Evolutionary conservation across 371 early-diverging fungal genomes (phyloP).

Genomic region (Choanephora cucurbitarum): DNA sequence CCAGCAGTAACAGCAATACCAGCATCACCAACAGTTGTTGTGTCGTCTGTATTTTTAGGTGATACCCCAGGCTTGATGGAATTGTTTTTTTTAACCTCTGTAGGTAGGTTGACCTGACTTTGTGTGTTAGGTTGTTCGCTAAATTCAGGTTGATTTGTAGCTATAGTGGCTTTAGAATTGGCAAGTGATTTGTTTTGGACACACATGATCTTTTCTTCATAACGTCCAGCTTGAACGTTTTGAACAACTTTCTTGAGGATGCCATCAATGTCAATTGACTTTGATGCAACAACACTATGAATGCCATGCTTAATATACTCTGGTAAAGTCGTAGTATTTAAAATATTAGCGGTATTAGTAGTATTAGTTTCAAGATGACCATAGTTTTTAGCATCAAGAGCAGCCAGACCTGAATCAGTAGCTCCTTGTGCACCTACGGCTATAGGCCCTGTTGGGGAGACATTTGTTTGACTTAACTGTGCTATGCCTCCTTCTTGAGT

Average conservation of each 20-base stretch:
- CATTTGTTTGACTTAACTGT: not conserved
- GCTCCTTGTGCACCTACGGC: not conserved
- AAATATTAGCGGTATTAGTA: not conserved
- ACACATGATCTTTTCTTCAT: not conserved
- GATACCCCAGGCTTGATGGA: not conserved
- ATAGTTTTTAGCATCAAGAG: not conserved
- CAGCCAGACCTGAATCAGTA: not conserved
- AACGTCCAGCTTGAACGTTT: constrained; percentile 7
- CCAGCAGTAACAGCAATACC: constrained; percentile 5
- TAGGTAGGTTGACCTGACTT: not conserved
- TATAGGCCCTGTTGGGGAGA: not conserved
- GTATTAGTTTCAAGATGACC: not conserved
- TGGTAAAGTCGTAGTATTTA: constrained; percentile 1
- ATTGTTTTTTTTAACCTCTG: not conserved
- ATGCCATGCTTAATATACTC: constrained; percentile 11
- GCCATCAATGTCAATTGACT: constrained; percentile 12
- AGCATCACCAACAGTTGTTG: not conserved
- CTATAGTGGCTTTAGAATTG: not conserved
- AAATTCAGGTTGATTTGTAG: not conserved
- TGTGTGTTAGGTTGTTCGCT: not conserved
- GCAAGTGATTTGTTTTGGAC: not conserved
- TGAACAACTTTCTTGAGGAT: constrained; percentile 5
- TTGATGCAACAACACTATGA: constrained; percentile 7
- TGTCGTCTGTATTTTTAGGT: not conserved
- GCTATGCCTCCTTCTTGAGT: not conserved